Base-by-base conservation (phyloP, 2,329 filamentous ascomycete genomes). In the Elsinoe fawcettii region DNA sequence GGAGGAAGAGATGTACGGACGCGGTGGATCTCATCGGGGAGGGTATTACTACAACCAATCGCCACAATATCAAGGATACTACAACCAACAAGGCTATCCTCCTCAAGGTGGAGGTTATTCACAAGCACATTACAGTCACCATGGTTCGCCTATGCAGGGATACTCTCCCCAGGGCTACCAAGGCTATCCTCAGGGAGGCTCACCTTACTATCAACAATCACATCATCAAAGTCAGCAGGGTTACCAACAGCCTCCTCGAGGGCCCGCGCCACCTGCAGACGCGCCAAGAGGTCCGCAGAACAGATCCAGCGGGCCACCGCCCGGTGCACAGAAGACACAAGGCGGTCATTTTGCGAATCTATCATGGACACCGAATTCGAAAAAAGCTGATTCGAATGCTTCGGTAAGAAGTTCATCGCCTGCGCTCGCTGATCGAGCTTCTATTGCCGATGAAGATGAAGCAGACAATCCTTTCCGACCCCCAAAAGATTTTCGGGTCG, bases 311-410 rank as follows among this genome's bases (percentile, higher is more conserved):
- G 68, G 67, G 51, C 64, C 69, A 1, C 66, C 70, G 36, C 16
- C 56, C 27, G 62, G 63, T 30, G 64, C 71, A 18, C 72, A 74
- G 30, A 79, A 85, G 54, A 83, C 83, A 34, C 74, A 80, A 62
- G 77, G 74, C 32, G 74, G 76, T 61, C 74, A 84, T 72, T 80
- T 86, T 75, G 78, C 84, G 71, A 82, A 87, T 71, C 69, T 84
- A 1, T 87, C 89, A 46, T 91, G 88, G 86, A 86, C 81, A 57
- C 78, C 83, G 43, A 76, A 76, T 32, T 46, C 54, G 4, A 43
- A 34, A 30, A 56, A 47, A 27, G 32, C 39, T 20, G 54, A 56
- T n/a, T 56, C 54, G 11, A 47, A 43, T 23, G 39, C 66, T 54
- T 41, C 59, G 60, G 32, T 59, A 59, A 8, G 30, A 20, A 56